These are phyloP conservation scores for Pythium vanterpoolii DNA, from an alignment of 352 stramenopile genomes.

Conservation along the genomic window DNA sequence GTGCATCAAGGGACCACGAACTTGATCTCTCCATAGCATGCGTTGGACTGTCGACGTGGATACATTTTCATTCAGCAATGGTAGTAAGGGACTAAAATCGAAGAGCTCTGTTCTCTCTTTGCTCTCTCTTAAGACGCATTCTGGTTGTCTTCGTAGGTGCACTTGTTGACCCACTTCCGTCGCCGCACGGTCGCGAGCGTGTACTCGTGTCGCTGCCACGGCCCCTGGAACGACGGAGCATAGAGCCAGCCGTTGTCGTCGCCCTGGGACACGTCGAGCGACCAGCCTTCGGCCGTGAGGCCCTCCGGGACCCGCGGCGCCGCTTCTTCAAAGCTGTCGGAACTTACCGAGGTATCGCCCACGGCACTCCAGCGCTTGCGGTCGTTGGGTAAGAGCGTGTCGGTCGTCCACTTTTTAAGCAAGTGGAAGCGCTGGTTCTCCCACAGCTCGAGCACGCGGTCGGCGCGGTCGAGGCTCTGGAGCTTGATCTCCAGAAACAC, in stretches of 20 bases:
- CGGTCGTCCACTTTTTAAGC: slow-evolving; percentile 72
- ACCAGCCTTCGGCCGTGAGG: slow-evolving; percentile 67
- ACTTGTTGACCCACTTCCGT: slow-evolving; percentile 84
- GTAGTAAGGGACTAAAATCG: neutral
- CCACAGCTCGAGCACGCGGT: slow-evolving; percentile 76
- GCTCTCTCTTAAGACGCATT: neutral
- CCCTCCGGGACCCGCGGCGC: slow-evolving; percentile 55
- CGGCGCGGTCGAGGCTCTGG: slow-evolving; percentile 48
- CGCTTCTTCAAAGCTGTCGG: slow-evolving; percentile 63
- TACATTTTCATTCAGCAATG: neutral
- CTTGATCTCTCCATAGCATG: no score
- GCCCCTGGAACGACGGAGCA: slow-evolving; percentile 64
- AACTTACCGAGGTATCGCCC: slow-evolving; percentile 55
- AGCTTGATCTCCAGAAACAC: slow-evolving; percentile 77
- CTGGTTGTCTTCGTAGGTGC: slow-evolving; percentile 23
- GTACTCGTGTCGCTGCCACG: slow-evolving; percentile 74
- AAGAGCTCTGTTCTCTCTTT: neutral
- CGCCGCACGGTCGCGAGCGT: slow-evolving; percentile 74
- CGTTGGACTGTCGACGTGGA: no score
- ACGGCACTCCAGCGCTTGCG: slow-evolving; percentile 71
- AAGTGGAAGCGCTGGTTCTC: slow-evolving; percentile 82
- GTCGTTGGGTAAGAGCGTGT: slow-evolving; percentile 51
- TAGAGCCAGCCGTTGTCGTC: slow-evolving; percentile 87
- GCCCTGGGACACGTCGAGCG: slow-evolving; percentile 68
- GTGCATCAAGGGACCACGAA: no score